Percentiles rank a stretch among this genome's conserved stretches.
phyloP scores from a whole-genome alignment of 495 filamentous ascomycete species.

The Diplogelasinospora grovesii region DNA sequence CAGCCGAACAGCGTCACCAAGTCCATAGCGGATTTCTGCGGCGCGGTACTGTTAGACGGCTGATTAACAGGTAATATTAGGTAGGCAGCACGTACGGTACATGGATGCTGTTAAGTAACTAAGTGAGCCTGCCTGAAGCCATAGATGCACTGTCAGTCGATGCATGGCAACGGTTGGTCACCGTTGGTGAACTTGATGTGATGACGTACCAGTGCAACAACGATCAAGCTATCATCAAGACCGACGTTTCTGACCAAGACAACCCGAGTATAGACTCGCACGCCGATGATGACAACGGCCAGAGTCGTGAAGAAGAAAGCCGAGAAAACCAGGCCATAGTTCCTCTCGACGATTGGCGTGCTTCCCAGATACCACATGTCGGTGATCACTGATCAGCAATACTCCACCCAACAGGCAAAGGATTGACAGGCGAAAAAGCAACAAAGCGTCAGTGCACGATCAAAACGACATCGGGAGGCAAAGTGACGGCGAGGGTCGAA shows the following conservation, averaged over 20 bases:
- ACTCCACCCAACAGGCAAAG: too few species aligned
- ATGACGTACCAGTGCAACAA: constrained; percentile 1
- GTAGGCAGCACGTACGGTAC: not conserved
- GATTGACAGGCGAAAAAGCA: too few species aligned
- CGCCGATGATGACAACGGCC: constrained; percentile 1
- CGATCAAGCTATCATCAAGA: constrained; percentile 10
- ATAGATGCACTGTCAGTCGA: not conserved
- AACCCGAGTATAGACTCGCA: constrained; percentile 5
- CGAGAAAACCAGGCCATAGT: constrained; percentile 8
- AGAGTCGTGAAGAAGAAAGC: constrained; percentile 8
- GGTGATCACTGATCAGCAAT: too few species aligned
- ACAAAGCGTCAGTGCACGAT: too few species aligned
- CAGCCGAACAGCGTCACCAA: not conserved
- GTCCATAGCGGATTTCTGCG: not conserved
- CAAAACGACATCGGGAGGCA: too few species aligned
- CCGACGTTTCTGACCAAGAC: constrained; percentile 6
- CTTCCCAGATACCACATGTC: constrained; percentile 11
- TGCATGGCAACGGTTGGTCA: too few species aligned
- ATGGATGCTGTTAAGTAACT: not conserved
- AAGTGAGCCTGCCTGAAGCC: not conserved
- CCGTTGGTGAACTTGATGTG: too few species aligned
- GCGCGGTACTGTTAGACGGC: too few species aligned
- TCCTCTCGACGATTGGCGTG: constrained; percentile 9
- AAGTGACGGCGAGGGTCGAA: too few species aligned
- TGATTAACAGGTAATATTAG: too few species aligned